Base-by-base conservation (phyloP, 169 alveolate species). In the Plasmodium fragile region DNA sequence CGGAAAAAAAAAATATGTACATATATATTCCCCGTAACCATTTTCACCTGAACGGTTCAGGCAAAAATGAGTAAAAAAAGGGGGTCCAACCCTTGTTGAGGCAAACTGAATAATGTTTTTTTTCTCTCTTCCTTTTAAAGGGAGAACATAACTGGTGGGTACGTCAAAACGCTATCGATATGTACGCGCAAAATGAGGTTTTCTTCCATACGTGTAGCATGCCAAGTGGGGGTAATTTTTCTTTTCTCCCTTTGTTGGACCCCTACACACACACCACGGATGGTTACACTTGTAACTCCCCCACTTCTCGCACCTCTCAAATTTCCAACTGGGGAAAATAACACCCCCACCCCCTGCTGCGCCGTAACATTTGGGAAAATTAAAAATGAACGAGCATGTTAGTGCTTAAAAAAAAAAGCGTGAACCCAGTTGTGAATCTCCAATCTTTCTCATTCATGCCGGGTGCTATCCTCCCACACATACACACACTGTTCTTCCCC, bases 21-120 rank as follows among this genome's bases (percentile, higher is more conserved):
- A 65, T 5, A 1, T 6, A 65, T 7, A 65, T 22, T 25, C 5
- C 41, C 8, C 41, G 16, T 65, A 65, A 65, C 36, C 36, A 7
- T 65, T 65, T 65, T 65, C 75, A 25, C 36, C 75, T 65, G 75
- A 65, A 65, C 75, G n/a, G 75, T 65, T 65, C 75, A 65, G 75
- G 75, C 36, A 65, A 65, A 65, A 25, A 65, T 65, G 22, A 65
- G 13, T 39, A 65, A 65, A 65, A 65, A 65, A 22, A 65, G 36
- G 75, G n/a, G 34, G 34, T 16, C 16, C 25, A 49, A n/a, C n/a
- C 22, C 59, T 22, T 49, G 59, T 13, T 49, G 75, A 28, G 75
- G n/a, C n/a, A 65, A 65, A 65, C 41, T 65, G 30, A 18, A 65
- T 65, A 65, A 59, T 28, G n/a, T n/a, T 65, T 22, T 65, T 22